Conservation (phyloP, 306 rosid species). For the Leucaena leucocephala region DNA sequence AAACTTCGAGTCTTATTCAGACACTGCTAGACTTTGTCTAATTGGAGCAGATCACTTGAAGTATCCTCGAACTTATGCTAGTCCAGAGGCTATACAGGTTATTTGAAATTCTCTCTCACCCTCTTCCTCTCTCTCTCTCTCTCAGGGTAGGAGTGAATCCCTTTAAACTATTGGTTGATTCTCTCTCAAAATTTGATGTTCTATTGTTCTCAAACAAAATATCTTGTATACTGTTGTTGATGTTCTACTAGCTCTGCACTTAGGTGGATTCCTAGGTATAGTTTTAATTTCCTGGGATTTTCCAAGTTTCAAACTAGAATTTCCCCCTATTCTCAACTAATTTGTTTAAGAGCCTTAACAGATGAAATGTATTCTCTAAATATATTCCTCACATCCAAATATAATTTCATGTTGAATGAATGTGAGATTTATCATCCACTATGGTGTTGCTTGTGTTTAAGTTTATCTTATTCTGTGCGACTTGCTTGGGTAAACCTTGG, state of each 20-base stretch:
- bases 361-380: neutral
- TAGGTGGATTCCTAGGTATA: constrained; percentile 1
- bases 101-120: constrained; percentile 10
- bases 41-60: constrained; percentile 98
- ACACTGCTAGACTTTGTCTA: constrained; percentile 84
- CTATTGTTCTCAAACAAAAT: constrained; percentile 20
- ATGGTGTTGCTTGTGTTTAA: neutral
- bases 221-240: neutral
- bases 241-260: neutral
- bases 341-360: neutral
- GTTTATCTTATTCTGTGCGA: neutral
- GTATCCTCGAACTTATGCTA: constrained; percentile 86
- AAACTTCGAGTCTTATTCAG: constrained; percentile 81
- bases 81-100: constrained; percentile 99
- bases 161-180: constrained; percentile 19
- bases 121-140: neutral
- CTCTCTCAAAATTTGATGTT: constrained; percentile 27
- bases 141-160: neutral
- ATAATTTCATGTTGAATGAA: constrained; percentile 5
- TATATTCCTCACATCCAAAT: too few species aligned
- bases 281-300: constrained; percentile 18
- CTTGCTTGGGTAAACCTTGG: constrained; percentile 7
- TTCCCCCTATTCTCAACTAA: constrained; percentile 1
- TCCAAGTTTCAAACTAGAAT: neutral
- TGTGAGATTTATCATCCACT: neutral